A percentile compares a stretch with the other conserved stretches of the same genome.
These are phyloP conservation scores for Passiflora organensis DNA, from an alignment of 345 rosid species.

Conservation along the genomic window DNA sequence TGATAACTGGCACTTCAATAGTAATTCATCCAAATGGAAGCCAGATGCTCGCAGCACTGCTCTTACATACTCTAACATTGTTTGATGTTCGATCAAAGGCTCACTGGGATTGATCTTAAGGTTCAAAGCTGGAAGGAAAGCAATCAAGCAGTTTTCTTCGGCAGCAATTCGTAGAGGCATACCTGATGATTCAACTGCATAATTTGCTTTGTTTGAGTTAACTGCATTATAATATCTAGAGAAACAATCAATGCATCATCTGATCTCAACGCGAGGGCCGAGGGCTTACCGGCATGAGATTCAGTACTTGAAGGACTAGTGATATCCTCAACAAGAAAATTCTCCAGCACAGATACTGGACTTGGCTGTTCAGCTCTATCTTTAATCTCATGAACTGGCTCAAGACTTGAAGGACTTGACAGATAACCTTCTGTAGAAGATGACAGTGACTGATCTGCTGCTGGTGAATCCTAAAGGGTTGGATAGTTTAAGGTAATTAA, in stretches of 20 bases:
- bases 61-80: slow-evolving; percentile 33
- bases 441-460: slow-evolving; percentile 18
- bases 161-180: slow-evolving; percentile 14
- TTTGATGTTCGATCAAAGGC: slow-evolving; percentile 19
- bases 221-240: not conserved
- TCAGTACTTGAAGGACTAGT: slow-evolving; percentile 21
- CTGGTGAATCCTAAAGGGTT: slow-evolving; percentile 40
- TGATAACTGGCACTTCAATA: slow-evolving; percentile 27
- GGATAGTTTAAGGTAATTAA: too few species aligned
- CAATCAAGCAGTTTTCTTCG: slow-evolving; percentile 20
- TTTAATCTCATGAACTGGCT: slow-evolving; percentile 17
- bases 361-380: slow-evolving; percentile 49
- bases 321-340: slow-evolving; percentile 33
- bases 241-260: not conserved
- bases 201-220: slow-evolving; percentile 4
- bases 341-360: slow-evolving; percentile 59
- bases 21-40: slow-evolving; percentile 50
- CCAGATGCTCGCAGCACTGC: slow-evolving; percentile 40
- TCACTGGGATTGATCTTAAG: slow-evolving; percentile 11
- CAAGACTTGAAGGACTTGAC: slow-evolving; percentile 26
- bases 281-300: slow-evolving; percentile 34
- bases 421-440: slow-evolving; percentile 17
- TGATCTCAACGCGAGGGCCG: not conserved
- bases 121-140: slow-evolving; percentile 6
- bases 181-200: slow-evolving; percentile 29